These are phyloP conservation scores for Pythium periplocum DNA, from an alignment of 352 stramenopile species.

Conservation along the genomic window DNA sequence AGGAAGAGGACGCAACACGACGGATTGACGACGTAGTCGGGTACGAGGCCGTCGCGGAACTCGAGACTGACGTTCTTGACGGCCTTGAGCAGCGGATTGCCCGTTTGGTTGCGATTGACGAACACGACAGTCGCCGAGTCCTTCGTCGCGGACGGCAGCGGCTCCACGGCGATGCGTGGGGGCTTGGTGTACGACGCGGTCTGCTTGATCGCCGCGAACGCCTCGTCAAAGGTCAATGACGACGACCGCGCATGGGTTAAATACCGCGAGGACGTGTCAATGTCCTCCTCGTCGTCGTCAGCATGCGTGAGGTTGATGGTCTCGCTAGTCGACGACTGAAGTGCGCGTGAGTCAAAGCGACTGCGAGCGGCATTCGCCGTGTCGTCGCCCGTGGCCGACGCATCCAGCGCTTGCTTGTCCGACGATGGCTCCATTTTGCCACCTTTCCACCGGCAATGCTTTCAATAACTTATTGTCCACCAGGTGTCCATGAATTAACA, in stretches of 20 bases:
- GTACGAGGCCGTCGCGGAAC: slow-evolving; percentile 87
- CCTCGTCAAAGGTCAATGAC: slow-evolving; percentile 25
- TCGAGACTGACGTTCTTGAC: slow-evolving; percentile 92
- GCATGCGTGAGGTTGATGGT: slow-evolving; percentile 1
- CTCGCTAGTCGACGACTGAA: neutral
- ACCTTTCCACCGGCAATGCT: too few relatives aligned
- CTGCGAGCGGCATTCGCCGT: slow-evolving; percentile 2
- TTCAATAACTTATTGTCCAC: too few relatives aligned
- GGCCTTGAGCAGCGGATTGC: slow-evolving; percentile 91
- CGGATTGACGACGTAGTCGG: slow-evolving; percentile 93
- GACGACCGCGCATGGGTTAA: slow-evolving; percentile 1
- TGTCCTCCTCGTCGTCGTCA: slow-evolving; percentile 13
- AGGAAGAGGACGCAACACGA: slow-evolving; percentile 90
- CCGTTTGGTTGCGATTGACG: slow-evolving; percentile 85
- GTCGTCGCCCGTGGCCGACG: too few relatives aligned
- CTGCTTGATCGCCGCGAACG: slow-evolving; percentile 51
- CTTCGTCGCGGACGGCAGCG: slow-evolving; percentile 12
- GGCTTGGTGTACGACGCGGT: slow-evolving; percentile 48
- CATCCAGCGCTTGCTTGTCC: too few relatives aligned
- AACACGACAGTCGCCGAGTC: slow-evolving; percentile 58
- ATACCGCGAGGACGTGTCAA: slow-evolving; percentile 15
- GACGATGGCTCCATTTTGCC: too few relatives aligned
- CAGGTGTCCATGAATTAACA: too few relatives aligned
- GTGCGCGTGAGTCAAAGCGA: slow-evolving; percentile 15
- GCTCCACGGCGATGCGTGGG: slow-evolving; percentile 7